Conservation (phyloP, 2,329 filamentous ascomycete species). For the Escovopsis sp. region DNA sequence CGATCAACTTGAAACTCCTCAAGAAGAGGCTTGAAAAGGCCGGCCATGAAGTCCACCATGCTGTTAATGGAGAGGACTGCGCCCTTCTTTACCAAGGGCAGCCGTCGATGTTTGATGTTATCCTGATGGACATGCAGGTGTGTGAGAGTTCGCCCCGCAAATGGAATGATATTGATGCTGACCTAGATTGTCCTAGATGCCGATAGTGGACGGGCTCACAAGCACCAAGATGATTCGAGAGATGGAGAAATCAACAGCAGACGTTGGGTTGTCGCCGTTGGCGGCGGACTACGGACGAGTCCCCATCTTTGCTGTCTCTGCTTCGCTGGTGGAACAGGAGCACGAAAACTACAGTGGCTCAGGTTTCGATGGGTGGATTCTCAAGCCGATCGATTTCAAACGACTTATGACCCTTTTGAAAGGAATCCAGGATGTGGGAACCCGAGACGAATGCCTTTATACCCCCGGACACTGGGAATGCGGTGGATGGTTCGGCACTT, state of each 20-base stretch:
- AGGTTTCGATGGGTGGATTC: slow-evolving; percentile 82
- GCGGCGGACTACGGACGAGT: slow-evolving; percentile 49
- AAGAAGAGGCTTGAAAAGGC: slow-evolving; percentile 65
- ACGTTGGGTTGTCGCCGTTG: slow-evolving; percentile 39
- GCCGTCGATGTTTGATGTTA: slow-evolving; percentile 52
- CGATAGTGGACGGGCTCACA: slow-evolving; percentile 70
- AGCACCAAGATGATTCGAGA: slow-evolving; percentile 74
- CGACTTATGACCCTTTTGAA: slow-evolving; percentile 53
- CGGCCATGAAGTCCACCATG: slow-evolving; percentile 57
- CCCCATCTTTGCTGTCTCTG: slow-evolving; percentile 77
- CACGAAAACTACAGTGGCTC: slow-evolving; percentile 54
- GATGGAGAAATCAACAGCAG: slow-evolving; percentile 41
- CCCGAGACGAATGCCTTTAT: slow-evolving; percentile 51
- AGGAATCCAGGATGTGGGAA: slow-evolving; percentile 49
- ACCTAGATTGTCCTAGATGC: slow-evolving; percentile 49
- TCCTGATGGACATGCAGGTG: slow-evolving; percentile 91
- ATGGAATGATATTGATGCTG: not conserved
- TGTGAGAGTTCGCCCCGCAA: slow-evolving; percentile 14
- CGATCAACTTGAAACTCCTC: slow-evolving; percentile 71
- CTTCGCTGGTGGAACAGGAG: slow-evolving; percentile 60
- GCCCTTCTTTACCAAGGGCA: slow-evolving; percentile 53
- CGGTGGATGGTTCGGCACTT: slow-evolving; percentile 62
- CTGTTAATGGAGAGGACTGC: slow-evolving; percentile 76
- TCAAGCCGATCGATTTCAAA: slow-evolving; percentile 76
- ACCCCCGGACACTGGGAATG: slow-evolving; percentile 60